Base-by-base conservation (phyloP, 305 asterid species). In the Solanum hybrid region DNA sequence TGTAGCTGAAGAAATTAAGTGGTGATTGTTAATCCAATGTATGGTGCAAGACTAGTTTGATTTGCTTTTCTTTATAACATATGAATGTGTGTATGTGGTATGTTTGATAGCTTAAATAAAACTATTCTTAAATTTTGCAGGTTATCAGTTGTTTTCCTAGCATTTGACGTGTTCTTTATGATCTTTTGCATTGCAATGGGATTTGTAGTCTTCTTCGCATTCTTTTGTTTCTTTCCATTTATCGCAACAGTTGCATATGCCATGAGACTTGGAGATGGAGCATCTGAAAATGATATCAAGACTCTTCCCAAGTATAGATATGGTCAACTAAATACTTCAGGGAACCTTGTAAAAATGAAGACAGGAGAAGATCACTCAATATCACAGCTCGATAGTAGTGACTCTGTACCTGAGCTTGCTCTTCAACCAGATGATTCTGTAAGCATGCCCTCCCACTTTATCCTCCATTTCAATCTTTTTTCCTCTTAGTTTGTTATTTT, bases 401-500 rank as follows among this genome's bases (percentile, higher is more conserved):
- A 89, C 84, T 90, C 90, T 88, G 56, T 85, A 85, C 84, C 94
- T 11, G 95, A 92, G 89, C 96, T 95, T 76, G 89, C 90, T 93
- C 95, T 94, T 90, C 92, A 90, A 40, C 94, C 94, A n/a, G 99
- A 96, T 89, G 99, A 96, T 93, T 94, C 97, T 29, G 98, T 96
- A 90, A 95, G 96, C 84, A 90, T 89, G 90, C 56, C 5, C 78
- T 0, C 31, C 34, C 81, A 89, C 73, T 71, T 19, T 78, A 31
- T 69, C 85, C 35, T 89, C 37, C 24, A 14, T 85, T 42, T 31
- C 35, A 66, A 31, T 29, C 78, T 78, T 64, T 78, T 73, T 78
- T 81, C 19, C 88, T 82, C 78, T 87, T 42, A 69, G 27, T 82
- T 76, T 79, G 86, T 35, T 42, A 12, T 37, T 89, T 27, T 51